phyloP scores from a whole-genome alignment of 2,329 filamentous ascomycete species.

The Hymenoscyphus linearis region DNA sequence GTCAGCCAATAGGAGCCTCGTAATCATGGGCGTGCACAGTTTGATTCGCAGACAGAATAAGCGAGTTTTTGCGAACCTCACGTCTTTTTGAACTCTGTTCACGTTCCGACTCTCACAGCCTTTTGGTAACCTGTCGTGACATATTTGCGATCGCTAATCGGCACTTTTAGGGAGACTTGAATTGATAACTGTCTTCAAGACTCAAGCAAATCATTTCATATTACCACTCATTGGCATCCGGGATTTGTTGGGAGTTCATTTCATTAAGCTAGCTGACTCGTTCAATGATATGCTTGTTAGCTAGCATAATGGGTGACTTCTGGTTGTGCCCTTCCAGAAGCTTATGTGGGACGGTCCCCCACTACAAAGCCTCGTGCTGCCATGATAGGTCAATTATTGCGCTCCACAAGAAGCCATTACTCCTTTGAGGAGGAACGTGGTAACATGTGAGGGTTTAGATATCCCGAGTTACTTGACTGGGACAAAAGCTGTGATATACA shows the following conservation, averaged over 20 bases:
- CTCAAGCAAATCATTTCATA: neutral
- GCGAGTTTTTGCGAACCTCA: slow-evolving; percentile 2
- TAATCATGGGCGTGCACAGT: slow-evolving; percentile 1
- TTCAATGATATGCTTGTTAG: no score
- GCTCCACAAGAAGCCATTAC: neutral
- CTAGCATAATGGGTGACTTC: neutral
- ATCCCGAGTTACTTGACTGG: neutral
- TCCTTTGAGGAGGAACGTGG: slow-evolving; percentile 16
- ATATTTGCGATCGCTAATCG: neutral
- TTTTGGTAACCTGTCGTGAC: neutral
- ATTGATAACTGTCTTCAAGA: neutral
- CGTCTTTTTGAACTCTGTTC: neutral
- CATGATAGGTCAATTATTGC: slow-evolving; percentile 16
- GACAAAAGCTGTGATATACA: slow-evolving; percentile 3
- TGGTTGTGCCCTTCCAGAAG: slow-evolving; percentile 10
- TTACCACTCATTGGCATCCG: neutral
- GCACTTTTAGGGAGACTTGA: neutral
- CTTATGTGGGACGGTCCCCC: neutral
- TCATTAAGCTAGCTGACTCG: neutral
- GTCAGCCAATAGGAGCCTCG: neutral
- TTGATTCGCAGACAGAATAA: slow-evolving; percentile 6
- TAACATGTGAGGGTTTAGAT: slow-evolving; percentile 10
- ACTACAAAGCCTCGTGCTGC: slow-evolving; percentile 7
- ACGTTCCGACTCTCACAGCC: neutral
- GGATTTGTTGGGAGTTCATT: neutral